Base-by-base conservation (phyloP, 169 alveolate genomes). In the Cryptosporidium canis region DNA sequence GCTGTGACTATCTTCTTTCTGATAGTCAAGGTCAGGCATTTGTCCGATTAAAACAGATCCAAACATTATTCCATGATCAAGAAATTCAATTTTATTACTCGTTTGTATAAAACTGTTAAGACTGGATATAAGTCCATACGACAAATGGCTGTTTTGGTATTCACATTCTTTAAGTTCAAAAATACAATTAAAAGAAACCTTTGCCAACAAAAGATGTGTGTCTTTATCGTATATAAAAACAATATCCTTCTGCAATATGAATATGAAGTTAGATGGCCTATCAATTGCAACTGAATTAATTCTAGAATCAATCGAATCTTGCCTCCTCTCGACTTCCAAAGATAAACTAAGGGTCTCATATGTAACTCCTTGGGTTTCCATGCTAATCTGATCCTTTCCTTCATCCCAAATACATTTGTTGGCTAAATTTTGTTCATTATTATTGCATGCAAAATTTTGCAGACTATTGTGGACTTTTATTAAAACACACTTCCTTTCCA, bases 41-140 rank as follows among this genome's bases (percentile, higher is more conserved):
- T 35, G 41, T 18, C 87, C 87, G 7, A 77, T 45, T n/a, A 11
- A 61, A 6, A 77, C 14, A 44, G 71, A 56, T n/a, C 87, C 87
- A 61, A 55, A 77, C 72, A 77, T 77, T 29, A 77, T 39, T 39
- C 87, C 87, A 37, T 77, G 87, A 58, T 61, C 72, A 29, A 61
- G 39, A 77, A 77, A 77, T 55, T 77, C 77, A 41, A 77, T 58
- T 43, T 18, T 35, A 21, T 37, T 55, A 8, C 61, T 43, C 0
- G 77, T 58, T 16, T 56, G 72, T 24, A 77, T 48, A 55, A 77
- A 77, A 21, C 87, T 77, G 14, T 58, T 39, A n/a, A 77, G 43
- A 58, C 61, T 77, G 2, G 87, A 77, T n/a, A 77, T 77, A 16
- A 61, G 7, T 8, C 87, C 87, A 58, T 35, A 55, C 11, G 87